Base-by-base conservation (phyloP, 805 yeast genomes). In the Spathaspora boniae region DNA sequence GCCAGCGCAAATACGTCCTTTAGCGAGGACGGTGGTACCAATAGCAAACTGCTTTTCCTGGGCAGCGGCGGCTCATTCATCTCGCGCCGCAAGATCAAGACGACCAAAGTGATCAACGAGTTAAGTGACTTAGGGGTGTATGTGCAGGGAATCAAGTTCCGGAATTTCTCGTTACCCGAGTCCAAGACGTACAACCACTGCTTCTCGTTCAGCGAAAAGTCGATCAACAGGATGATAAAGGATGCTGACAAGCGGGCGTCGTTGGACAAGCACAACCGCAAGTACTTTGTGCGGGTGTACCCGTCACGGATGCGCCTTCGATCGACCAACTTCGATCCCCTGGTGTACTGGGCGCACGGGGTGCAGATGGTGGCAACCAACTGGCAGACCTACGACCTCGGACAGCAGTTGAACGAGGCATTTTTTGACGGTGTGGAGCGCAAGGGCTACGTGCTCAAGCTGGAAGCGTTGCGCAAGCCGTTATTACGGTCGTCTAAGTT, bases 331-430 rank as follows among this genome's bases (percentile, higher is more conserved):
- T 89, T 86, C 52, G 74, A 73, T 29, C 98, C 98, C 0, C 58
- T 86, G 2, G 56, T 58, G 1, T 87, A 77, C 51, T 93, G 99
- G 98, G 69, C 70, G 33, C 65, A 73, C 31, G 99, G 99, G 1
- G 82, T 74, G 8, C 98, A 93, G 53, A 77, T 93, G 87, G 98
- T 86, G 4, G 98, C 98, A 0, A 81, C 96, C 0, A 93, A 91
- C 53, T 91, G 97, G 97, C 98, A 91, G 58, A 82, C 93, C 0
- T 82, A 77, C 53, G 98, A 93, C 52, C 40, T 78, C 12, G 96
- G 97, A 0, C 91, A 89, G 53, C 96, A 88, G 52, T 50, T 93
- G 8, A 89, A 88, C 54, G 84, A 84, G 43, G 86, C 96, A 3
- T 62, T 88, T 73, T 87, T 91, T 56, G 76, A 76, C 33, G 57